Percentiles rank a stretch among this genome's conserved stretches.
phyloP scores from a whole-genome alignment of 2,329 filamentous ascomycete genomes.

The Arachnomyces sp. region DNA sequence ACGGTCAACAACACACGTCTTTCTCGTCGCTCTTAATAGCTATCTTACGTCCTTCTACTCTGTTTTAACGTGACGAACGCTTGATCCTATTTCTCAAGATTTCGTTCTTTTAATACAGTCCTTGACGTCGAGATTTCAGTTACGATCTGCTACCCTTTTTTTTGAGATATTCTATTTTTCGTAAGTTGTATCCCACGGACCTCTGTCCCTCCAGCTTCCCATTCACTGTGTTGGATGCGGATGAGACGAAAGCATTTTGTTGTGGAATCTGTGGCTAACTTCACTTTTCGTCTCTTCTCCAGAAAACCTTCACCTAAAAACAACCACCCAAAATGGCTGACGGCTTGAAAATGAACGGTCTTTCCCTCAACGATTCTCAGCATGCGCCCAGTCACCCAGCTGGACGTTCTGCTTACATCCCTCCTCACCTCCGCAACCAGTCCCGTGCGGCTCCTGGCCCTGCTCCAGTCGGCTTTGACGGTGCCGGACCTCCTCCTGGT shows the following conservation, averaged over 20 bases:
- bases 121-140: too few species aligned
- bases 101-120: too few species aligned
- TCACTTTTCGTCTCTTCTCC: background rate
- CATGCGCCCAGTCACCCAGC: slow-evolving; percentile 45
- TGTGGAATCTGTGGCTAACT: slow-evolving; percentile 4
- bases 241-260: background rate
- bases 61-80: slow-evolving; percentile 2
- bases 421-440: slow-evolving; percentile 52
- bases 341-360: slow-evolving; percentile 50
- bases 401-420: slow-evolving; percentile 58
- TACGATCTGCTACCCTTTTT: background rate
- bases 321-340: slow-evolving; percentile 38
- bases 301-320: background rate
- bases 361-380: slow-evolving; percentile 56
- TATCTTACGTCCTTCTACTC: background rate
- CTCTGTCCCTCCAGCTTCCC: background rate
- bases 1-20: background rate
- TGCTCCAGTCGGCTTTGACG: slow-evolving; percentile 32
- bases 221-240: background rate
- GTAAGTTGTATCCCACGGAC: background rate
- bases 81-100: background rate
- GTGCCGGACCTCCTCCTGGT: slow-evolving; percentile 22
- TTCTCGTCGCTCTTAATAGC: background rate
- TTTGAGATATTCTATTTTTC: background rate
- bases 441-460: slow-evolving; percentile 19